These are phyloP conservation scores for Phialocephala subalpina DNA, from an alignment of 2,329 filamentous ascomycete species.

Conservation along the genomic window DNA sequence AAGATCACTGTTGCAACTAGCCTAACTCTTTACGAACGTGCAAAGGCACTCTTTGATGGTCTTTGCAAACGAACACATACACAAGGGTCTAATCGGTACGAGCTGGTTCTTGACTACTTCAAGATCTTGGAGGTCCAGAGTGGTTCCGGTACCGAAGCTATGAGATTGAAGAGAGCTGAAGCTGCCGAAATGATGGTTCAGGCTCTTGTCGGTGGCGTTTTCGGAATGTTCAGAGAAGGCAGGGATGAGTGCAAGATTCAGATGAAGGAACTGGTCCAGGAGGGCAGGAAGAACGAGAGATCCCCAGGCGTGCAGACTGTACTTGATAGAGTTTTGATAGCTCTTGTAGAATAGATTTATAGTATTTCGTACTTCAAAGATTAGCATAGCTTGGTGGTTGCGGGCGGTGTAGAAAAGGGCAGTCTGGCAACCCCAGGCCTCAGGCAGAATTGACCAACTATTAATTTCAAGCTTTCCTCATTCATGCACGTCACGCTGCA, in stretches of 20 bases:
- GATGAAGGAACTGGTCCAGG: conserved; percentile 34
- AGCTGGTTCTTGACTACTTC: conserved; percentile 37
- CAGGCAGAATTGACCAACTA: not conserved
- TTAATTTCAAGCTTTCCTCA: conserved; percentile 19
- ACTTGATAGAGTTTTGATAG: conserved; percentile 37
- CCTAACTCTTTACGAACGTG: conserved; percentile 42
- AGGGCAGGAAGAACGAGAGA: conserved; percentile 39
- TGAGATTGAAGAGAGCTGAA: conserved; percentile 44
- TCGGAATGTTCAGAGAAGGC: conserved; percentile 38
- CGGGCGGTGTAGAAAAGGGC: conserved; percentile 9
- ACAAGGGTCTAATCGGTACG: conserved; percentile 31
- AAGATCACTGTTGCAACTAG: conserved; percentile 42
- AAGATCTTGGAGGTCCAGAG: conserved; percentile 40
- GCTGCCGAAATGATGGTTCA: conserved; percentile 42
- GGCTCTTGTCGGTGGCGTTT: conserved; percentile 38
- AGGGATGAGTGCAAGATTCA: conserved; percentile 32
- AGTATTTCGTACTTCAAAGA: not conserved
- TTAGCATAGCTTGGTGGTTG: not conserved
- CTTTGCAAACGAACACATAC: conserved; percentile 36
- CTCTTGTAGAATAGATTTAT: conserved; percentile 23
- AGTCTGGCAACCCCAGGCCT: not conserved
- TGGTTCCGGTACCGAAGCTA: conserved; percentile 42
- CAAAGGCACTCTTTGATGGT: conserved; percentile 41
- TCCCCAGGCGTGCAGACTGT: conserved; percentile 38
- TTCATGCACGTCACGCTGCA: conserved; percentile 31